phyloP scores from a whole-genome alignment of 352 stramenopile species.

The Pilasporangium apinafurcum region DNA sequence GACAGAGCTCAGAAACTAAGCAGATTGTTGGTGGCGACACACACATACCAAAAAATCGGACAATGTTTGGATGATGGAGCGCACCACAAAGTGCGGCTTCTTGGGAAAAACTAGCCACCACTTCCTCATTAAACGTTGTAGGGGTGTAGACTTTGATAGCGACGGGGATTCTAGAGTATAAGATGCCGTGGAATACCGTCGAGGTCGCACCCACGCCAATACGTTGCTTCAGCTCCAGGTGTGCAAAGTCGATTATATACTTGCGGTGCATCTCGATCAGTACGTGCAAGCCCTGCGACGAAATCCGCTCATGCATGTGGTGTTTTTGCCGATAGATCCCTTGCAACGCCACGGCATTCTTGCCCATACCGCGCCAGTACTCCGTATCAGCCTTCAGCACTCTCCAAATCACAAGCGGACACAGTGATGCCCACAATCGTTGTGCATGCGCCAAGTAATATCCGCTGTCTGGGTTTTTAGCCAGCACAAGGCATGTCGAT shows the following conservation, averaged over 20 bases:
- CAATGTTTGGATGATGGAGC: constrained; percentile 23
- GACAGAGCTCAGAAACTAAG: constrained; percentile 21
- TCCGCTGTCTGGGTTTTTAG: constrained; percentile 12
- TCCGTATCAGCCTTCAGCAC: constrained; percentile 41
- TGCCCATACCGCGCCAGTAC: constrained; percentile 39
- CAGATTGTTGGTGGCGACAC: constrained; percentile 24
- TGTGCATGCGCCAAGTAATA: constrained; percentile 24
- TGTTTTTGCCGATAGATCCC: constrained; percentile 18
- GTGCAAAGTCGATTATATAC: constrained; percentile 46
- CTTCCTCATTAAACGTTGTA: constrained; percentile 19
- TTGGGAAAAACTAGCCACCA: constrained; percentile 18
- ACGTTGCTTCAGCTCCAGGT: constrained; percentile 25
- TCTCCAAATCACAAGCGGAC: constrained; percentile 38
- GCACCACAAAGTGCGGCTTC: constrained; percentile 17
- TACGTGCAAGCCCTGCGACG: constrained; percentile 29
- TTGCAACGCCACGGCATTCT: constrained; percentile 18
- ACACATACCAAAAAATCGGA: constrained; percentile 22
- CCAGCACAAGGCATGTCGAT: constrained; percentile 31
- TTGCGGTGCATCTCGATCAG: constrained; percentile 50
- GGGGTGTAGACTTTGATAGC: constrained; percentile 46
- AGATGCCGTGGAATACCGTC: constrained; percentile 18
- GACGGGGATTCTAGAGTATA: constrained; percentile 24
- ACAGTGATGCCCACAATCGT: constrained; percentile 38
- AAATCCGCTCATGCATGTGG: constrained; percentile 26
- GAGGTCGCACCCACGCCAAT: constrained; percentile 25